Conservation (phyloP, 2,329 filamentous ascomycete species). For the Coniochaeta prunicola region DNA sequence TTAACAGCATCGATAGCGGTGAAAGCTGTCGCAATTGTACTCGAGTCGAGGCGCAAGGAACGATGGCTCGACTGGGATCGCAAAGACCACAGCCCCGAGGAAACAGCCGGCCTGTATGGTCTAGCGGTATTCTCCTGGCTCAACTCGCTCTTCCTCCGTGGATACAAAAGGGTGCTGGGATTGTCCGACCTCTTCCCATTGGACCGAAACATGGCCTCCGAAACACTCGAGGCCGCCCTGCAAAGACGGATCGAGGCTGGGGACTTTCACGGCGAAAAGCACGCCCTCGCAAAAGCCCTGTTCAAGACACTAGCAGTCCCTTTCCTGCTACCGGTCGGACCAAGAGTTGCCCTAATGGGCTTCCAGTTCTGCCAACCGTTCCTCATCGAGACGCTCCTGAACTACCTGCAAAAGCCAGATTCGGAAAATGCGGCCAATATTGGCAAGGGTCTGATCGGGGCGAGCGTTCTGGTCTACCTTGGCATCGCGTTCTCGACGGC, state of each 20-base stretch:
- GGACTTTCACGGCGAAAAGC: slow-evolving; percentile 9
- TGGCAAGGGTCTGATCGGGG: slow-evolving; percentile 26
- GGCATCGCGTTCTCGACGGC: slow-evolving; percentile 25
- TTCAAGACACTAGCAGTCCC: slow-evolving; percentile 21
- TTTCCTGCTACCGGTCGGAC: slow-evolving; percentile 25
- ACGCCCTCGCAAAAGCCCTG: slow-evolving; percentile 21
- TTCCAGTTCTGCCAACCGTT: slow-evolving; percentile 36
- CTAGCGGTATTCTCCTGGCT: slow-evolving; percentile 24
- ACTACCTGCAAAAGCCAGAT: slow-evolving; percentile 20
- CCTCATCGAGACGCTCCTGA: slow-evolving; percentile 29
- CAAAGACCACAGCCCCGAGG: slow-evolving; percentile 29
- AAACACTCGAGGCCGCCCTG: slow-evolving; percentile 9
- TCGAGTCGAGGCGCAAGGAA: slow-evolving; percentile 31
- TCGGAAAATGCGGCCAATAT: slow-evolving; percentile 13
- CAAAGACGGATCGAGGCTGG: slow-evolving; percentile 6
- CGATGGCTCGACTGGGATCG: slow-evolving; percentile 30
- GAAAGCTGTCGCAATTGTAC: slow-evolving; percentile 26
- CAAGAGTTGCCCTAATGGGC: slow-evolving; percentile 28
- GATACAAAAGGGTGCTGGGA: slow-evolving; percentile 22
- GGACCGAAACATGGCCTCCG: slow-evolving; percentile 15
- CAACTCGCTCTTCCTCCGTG: slow-evolving; percentile 19
- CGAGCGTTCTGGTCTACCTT: slow-evolving; percentile 20
- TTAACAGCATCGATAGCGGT: slow-evolving; percentile 26
- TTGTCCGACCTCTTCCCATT: slow-evolving; percentile 23
- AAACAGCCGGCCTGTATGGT: slow-evolving; percentile 21